phyloP scores from a whole-genome alignment of 331 rosid species.

The Saraca asoca region DNA sequence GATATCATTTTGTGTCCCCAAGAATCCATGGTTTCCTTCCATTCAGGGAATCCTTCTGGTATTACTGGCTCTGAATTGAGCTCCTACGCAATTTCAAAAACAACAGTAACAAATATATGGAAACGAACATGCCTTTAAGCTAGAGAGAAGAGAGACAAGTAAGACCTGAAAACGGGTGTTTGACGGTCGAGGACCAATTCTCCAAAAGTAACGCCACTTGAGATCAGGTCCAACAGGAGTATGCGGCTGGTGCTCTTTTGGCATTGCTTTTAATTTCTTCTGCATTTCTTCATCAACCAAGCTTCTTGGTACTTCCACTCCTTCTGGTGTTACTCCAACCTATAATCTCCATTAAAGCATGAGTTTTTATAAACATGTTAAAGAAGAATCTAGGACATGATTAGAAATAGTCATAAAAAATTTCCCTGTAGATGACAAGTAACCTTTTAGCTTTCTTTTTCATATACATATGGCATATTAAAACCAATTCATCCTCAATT shows the following conservation, averaged over 20 bases:
- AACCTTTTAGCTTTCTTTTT: background rate
- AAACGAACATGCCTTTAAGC: background rate
- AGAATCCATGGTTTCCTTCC: conserved; percentile 94
- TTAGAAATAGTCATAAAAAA: conserved; percentile 8
- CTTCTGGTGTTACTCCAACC: conserved; percentile 98
- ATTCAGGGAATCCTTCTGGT: conserved; percentile 84
- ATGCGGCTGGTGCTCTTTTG: conserved; percentile 59
- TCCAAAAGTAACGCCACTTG: conserved; percentile 97
- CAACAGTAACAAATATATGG: conserved; percentile 23
- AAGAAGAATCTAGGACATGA: conserved; percentile 14
- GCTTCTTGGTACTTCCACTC: conserved; percentile 89
- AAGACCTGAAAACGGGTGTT: conserved; percentile 75
- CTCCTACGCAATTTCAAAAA: conserved; percentile 53
- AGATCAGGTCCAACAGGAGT: conserved; percentile 79
- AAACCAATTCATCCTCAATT: background rate
- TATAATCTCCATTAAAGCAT: conserved; percentile 35
- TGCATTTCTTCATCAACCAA: conserved; percentile 88
- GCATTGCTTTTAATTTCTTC: conserved; percentile 69
- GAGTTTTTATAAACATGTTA: conserved; percentile 1
- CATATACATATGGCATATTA: background rate
- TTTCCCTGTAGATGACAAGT: background rate
- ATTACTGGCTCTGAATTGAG: conserved; percentile 89
- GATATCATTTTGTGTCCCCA: conserved; percentile 95
- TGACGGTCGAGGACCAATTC: conserved; percentile 87
- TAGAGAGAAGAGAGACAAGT: conserved; percentile 1